Percentiles rank a stretch among this genome's conserved stretches.
Conservation (phyloP, 352 stramenopile species). For the Pythium biforme region DNA sequence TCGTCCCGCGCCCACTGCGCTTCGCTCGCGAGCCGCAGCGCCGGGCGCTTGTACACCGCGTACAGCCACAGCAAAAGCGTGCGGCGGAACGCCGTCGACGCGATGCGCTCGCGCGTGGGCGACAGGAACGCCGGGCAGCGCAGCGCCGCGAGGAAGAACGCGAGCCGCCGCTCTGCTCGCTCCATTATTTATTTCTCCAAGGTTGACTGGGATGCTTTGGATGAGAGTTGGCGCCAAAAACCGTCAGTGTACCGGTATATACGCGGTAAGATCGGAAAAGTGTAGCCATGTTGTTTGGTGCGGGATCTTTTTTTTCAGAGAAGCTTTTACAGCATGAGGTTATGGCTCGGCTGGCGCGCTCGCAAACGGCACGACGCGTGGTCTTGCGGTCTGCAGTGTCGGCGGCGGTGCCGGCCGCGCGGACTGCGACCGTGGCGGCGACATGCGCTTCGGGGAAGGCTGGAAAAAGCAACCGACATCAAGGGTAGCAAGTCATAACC, state of each 20-base stretch:
- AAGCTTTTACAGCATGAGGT: too few relatives aligned
- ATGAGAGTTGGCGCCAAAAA: conserved; percentile 22
- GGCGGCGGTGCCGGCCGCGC: background rate
- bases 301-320: too few relatives aligned
- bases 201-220: background rate
- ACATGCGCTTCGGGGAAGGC: background rate
- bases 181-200: conserved; percentile 11
- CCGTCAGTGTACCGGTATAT: conserved; percentile 4
- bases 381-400: background rate
- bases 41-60: conserved; percentile 35
- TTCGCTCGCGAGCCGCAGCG: conserved; percentile 25
- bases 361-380: conserved; percentile 3
- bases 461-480: background rate
- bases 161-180: conserved; percentile 21
- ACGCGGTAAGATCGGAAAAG: background rate
- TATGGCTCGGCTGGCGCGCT: background rate
- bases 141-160: conserved; percentile 29
- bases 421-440: conserved; percentile 2
- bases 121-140: conserved; percentile 39
- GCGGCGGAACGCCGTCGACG: conserved; percentile 21
- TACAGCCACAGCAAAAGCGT: conserved; percentile 49
- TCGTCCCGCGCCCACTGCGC: conserved; percentile 36
- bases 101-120: conserved; percentile 12
- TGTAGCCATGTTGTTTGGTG: conserved; percentile 12
- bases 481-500: background rate